Evolutionary conservation across 306 rosid genomes (phyloP), one percentile per base, ranked within the genome.

Genomic region (Crataegus laevigata): DNA sequence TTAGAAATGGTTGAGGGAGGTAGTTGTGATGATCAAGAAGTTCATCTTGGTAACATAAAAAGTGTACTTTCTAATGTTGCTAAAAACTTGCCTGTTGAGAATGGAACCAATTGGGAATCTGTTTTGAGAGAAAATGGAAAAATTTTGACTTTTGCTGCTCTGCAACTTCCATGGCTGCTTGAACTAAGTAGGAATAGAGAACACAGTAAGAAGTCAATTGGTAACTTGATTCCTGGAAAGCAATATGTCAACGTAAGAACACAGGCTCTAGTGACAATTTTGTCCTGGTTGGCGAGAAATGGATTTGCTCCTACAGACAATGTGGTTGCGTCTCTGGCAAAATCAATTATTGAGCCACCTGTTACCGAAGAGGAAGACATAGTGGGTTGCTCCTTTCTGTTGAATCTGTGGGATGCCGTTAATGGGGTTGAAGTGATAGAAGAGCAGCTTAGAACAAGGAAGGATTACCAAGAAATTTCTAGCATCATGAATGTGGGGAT

Each of bases 401-500:
- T 94, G 84, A 94, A 92, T 92, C 96, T 94, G 62, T 91, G 80
- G 77, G 98, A 92, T 84, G 96, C 96, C 15, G 80, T 90, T 70
- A 84, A 75, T 83, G 99, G 99, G 61, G 96, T 94, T 77, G 96
- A 94, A 85, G 78, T 90, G 75, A 90, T 94, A 77, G 99, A 94
- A 80, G 97, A 94, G 73, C 96, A 92, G 72, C 88, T 94, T 80
- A 89, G 84, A 85, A 85, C 80, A 63, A 83, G 99, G 83, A 88
- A 83, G 76, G 91, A 90, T 80, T 94, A 94, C 84, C 92, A 87
- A 71, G 96, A 92, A 84, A 84, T 86, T 69, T 84, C 83, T 79
- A 89, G 93, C 88, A 83, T 92, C 76, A 92, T 91, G 96, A 88
- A 87, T 79, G 96, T 94, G 72, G 99, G 99, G 74, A 89, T 94